These are phyloP conservation scores for Posidonia oceanica DNA, from an alignment of 116 monocot species.

Conservation along the genomic window DNA sequence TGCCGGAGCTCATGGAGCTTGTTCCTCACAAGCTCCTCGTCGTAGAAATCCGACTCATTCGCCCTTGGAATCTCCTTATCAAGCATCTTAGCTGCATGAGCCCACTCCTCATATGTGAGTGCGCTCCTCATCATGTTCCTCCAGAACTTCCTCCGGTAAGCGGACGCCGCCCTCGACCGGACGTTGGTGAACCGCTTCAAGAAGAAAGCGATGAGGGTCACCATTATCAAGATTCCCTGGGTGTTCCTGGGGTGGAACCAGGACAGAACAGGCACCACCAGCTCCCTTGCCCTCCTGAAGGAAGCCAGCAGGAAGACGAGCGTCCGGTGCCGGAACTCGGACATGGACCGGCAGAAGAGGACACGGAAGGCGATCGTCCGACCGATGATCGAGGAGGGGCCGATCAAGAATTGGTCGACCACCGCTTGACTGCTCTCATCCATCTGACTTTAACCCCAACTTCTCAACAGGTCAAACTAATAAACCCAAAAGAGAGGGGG, in stretches of 20 bases:
- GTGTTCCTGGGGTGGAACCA: conserved; percentile 85
- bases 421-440: conserved; percentile 48
- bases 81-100: conserved; percentile 82
- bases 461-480: background rate
- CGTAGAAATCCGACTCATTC: conserved; percentile 64
- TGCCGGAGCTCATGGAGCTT: conserved; percentile 73
- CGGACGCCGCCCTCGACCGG: conserved; percentile 53
- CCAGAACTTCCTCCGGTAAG: conserved; percentile 87
- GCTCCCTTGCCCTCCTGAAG: conserved; percentile 3
- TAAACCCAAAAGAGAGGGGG: too few relatives aligned
- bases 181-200: conserved; percentile 51
- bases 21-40: conserved; percentile 79
- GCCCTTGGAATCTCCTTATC: conserved; percentile 52
- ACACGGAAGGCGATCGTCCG: conserved; percentile 67
- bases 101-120: conserved; percentile 90
- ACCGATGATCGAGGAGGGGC: conserved; percentile 54
- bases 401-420: conserved; percentile 49
- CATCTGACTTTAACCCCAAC: conserved; percentile 14
- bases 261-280: conserved; percentile 18
- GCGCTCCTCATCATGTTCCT: conserved; percentile 79
- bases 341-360: conserved; percentile 43
- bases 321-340: conserved; percentile 21
- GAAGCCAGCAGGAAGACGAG: background rate
- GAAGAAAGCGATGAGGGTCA: conserved; percentile 49
- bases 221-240: conserved; percentile 56